Percentiles rank a stretch among this genome's conserved stretches.
Evolutionary conservation across 192 early-diverging fungal species (phyloP).

Genomic region (Entomortierella chlamydospora): DNA sequence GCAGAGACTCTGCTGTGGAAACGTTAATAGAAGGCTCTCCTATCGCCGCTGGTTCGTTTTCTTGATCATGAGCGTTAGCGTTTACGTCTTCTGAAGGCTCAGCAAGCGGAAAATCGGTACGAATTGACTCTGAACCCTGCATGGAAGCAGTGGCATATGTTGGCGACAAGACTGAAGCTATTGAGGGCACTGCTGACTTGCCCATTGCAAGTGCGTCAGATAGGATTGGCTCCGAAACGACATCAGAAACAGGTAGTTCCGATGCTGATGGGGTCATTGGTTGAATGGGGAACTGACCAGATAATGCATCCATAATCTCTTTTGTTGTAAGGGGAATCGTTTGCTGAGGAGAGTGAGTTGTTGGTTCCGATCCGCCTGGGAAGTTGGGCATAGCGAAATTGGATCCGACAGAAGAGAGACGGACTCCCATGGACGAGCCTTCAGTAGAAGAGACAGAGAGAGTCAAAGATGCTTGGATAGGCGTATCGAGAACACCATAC

Average conservation of each 20-base stretch:
- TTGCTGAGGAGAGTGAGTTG: background rate
- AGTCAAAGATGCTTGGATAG: background rate
- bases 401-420: slow-evolving; percentile 6
- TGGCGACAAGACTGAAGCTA: too few relatives aligned
- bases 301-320: slow-evolving; percentile 48
- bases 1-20: background rate
- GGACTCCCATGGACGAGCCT: background rate
- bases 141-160: too few relatives aligned
- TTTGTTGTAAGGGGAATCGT: slow-evolving; percentile 37
- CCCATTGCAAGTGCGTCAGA: too few relatives aligned
- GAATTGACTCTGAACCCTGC: too few relatives aligned
- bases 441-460: background rate
- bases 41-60: background rate
- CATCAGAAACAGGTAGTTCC: background rate
- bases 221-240: background rate
- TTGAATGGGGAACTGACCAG: slow-evolving; percentile 42
- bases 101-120: too few relatives aligned
- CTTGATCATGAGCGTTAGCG: too few relatives aligned
- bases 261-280: background rate
- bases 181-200: background rate
- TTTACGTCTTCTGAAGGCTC: too few relatives aligned
- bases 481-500: slow-evolving; percentile 1
- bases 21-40: background rate
- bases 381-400: slow-evolving; percentile 1
- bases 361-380: background rate